Evolutionary conservation across 495 filamentous ascomycete genomes (phyloP), one percentile per base, ranked within the genome.

Genomic region (Pyronema omphalodes): DNA sequence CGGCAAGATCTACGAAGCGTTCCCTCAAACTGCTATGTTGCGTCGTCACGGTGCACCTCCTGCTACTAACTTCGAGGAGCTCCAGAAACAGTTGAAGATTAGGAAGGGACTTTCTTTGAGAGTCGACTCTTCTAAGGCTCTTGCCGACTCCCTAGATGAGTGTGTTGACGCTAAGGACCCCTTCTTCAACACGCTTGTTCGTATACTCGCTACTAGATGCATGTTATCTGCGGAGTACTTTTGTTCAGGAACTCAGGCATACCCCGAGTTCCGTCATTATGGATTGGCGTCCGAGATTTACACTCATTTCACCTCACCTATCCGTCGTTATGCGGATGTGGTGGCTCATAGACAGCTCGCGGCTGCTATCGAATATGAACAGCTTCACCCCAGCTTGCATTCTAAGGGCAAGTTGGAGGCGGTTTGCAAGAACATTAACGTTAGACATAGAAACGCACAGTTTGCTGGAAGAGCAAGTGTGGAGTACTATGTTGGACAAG

Each of bases 141-240:
- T 98, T 18, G 91, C 91, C 53, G 86, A 86, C 67, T 93, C 86
- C 11, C 74, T 98, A 2, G 93, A 98, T 69, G 69, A 62, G 12
- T 96, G 91, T 68, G 73, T 81, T 44, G 88, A 94, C 63, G 67
- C 78, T 0, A 62, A 73, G n/a, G 84, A 95, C 59, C 85, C 93
- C 7, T 98, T 95, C 75, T 95, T 96, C 75, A 98, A 98, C 74
- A 96, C 89, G 17, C 79, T 98, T 9, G 76, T 96, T 63, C 86
- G 91, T 58, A 94, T 98, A 70, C 78, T 98, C 69, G 91, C 91
- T 7, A 98, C 93, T 9, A 81, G 91, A 33, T 98, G 91, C 78
- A 96, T 98, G 93, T 93, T 93, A 71, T 88, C 88, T 35, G 91
- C 91, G 55, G 93, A 96, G 68, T 98, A 98, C 72, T 96, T 96